Evolutionary conservation across 305 asterid species (phyloP).

Genomic region (Nicotiana rustica): DNA sequence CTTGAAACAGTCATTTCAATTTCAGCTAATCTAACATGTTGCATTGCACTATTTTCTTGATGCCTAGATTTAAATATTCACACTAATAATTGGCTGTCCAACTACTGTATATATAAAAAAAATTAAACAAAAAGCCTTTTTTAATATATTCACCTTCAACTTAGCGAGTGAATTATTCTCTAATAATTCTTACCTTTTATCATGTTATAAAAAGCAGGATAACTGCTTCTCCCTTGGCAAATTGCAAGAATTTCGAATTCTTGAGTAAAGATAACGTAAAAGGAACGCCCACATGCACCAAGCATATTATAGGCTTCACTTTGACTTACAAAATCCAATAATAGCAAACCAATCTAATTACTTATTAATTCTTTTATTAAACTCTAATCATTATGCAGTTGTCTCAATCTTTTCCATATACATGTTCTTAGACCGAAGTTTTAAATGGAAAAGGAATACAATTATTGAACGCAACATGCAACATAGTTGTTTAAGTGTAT

Average conservation of each 20-base stretch:
- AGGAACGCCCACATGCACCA: conserved; percentile 17
- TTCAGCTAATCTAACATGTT: too few relatives aligned
- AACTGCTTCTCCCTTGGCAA: not conserved
- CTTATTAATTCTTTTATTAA: not conserved
- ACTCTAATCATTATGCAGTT: not conserved
- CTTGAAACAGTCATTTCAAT: too few relatives aligned
- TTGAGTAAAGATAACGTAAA: not conserved
- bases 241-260: not conserved
- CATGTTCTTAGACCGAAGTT: not conserved
- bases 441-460: not conserved
- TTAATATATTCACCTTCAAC: too few relatives aligned
- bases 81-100: too few relatives aligned
- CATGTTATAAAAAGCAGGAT: not conserved
- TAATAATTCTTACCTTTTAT: not conserved
- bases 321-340: not conserved
- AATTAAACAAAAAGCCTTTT: too few relatives aligned
- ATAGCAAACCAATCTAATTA: not conserved
- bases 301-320: not conserved
- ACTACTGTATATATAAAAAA: too few relatives aligned
- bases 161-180: not conserved
- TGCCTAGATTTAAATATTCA: too few relatives aligned
- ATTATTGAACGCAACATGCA: conserved; percentile 26
- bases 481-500: not conserved
- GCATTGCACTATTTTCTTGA: too few relatives aligned
- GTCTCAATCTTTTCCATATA: not conserved